Evolutionary conservation across 805 yeast species (phyloP).

Genomic region (Candida sithepensis): DNA sequence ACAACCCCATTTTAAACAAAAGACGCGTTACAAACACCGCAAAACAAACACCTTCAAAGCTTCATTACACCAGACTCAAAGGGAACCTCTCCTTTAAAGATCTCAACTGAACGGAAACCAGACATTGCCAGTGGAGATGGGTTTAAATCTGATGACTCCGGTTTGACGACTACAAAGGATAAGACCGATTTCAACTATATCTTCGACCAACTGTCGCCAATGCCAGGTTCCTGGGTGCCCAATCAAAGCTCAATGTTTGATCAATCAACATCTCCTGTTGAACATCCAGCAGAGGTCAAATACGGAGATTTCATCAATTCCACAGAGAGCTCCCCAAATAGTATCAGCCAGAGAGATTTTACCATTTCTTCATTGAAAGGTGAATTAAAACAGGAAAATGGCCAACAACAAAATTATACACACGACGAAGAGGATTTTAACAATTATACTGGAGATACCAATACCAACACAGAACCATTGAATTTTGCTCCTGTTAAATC

Average conservation of each 20-base stretch:
- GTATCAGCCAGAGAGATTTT: constrained; percentile 5
- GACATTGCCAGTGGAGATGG: background rate
- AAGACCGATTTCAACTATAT: constrained; percentile 24
- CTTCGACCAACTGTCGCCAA: constrained; percentile 23
- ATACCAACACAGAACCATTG: constrained; percentile 2
- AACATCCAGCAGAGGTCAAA: background rate
- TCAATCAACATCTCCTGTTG: background rate
- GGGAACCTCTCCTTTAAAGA: constrained; percentile 3
- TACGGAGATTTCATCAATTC: constrained; percentile 16
- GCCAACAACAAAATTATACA: background rate
- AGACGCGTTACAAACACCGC: constrained; percentile 1
- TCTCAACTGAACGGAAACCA: background rate
- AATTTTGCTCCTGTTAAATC: background rate
- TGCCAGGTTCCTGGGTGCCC: constrained; percentile 29
- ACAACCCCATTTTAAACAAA: background rate
- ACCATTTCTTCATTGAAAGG: constrained; percentile 16
- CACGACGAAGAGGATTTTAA: background rate
- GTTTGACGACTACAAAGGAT: constrained; percentile 12
- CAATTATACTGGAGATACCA: background rate
- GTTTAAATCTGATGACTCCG: background rate
- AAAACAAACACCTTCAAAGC: background rate
- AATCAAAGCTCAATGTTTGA: constrained; percentile 14
- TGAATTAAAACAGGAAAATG: constrained; percentile 10
- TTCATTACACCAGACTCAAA: constrained; percentile 2
- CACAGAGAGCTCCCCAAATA: constrained; percentile 16